phyloP scores from a whole-genome alignment of 495 filamentous ascomycete species.

The Aspergillus mulundensis region DNA sequence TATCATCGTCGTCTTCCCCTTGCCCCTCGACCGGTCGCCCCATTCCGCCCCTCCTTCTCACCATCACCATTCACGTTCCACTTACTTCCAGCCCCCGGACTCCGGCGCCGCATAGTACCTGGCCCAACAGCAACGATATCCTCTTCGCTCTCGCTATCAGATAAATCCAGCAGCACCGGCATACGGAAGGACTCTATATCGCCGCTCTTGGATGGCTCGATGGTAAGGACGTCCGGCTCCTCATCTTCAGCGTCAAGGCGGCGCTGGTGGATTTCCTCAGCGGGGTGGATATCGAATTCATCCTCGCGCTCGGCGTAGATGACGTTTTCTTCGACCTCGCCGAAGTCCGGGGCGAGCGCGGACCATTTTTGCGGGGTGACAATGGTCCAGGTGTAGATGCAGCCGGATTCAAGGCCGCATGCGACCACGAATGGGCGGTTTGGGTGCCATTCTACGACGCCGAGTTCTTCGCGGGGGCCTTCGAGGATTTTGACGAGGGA shows the following conservation, averaged over 20 bases:
- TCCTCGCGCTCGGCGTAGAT: constrained; percentile 94
- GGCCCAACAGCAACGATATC: constrained; percentile 82
- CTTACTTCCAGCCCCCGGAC: constrained; percentile 50
- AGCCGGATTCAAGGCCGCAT: constrained; percentile 82
- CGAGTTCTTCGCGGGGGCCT: constrained; percentile 89
- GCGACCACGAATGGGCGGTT: constrained; percentile 82
- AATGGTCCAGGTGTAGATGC: constrained; percentile 90
- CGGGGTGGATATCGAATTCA: constrained; percentile 95
- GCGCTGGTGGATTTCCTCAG: constrained; percentile 90
- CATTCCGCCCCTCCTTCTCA: constrained; percentile 36
- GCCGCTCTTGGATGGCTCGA: constrained; percentile 60
- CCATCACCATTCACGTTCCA: constrained; percentile 35
- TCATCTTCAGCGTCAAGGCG: constrained; percentile 86
- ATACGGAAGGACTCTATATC: constrained; percentile 69
- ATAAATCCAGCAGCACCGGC: constrained; percentile 82
- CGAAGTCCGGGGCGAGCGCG: constrained; percentile 93
- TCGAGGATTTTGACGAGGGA: constrained; percentile 94
- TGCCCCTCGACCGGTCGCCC: constrained; percentile 20
- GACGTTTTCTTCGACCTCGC: constrained; percentile 95
- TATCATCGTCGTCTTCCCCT: constrained; percentile 20
- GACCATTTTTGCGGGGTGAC: constrained; percentile 93
- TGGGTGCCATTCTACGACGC: constrained; percentile 96
- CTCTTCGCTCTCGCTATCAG: constrained; percentile 73
- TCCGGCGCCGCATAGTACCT: constrained; percentile 77
- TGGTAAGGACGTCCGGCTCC: constrained; percentile 78